Evolutionary conservation across 2,329 filamentous ascomycete species (phyloP).

Genomic region (Trichoderma cornu-damae): DNA sequence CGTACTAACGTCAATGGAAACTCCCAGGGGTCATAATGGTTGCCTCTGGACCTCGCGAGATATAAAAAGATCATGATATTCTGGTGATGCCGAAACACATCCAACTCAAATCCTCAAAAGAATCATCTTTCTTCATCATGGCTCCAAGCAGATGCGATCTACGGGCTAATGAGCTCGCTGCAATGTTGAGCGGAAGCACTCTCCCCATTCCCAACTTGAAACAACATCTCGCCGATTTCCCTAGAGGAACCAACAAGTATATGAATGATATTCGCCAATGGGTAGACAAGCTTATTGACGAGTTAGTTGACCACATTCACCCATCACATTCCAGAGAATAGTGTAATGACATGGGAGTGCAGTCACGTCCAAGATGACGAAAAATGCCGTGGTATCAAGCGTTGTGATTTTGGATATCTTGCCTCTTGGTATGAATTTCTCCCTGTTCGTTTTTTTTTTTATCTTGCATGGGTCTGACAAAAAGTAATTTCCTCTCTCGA

Average conservation of each 20-base stretch:
- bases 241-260: background rate
- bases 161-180: background rate
- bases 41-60: background rate
- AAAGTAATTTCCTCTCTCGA: too few species aligned
- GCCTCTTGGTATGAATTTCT: background rate
- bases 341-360: background rate
- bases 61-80: background rate
- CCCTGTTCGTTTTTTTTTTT: background rate
- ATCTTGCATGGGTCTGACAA: background rate
- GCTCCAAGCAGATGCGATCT: background rate
- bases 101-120: background rate
- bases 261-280: background rate
- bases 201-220: constrained; percentile 5
- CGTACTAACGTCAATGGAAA: background rate
- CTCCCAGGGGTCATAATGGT: background rate
- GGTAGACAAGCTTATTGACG: background rate
- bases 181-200: constrained; percentile 5
- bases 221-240: background rate
- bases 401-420: constrained; percentile 7
- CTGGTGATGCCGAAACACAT: background rate
- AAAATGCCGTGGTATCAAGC: background rate
- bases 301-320: background rate
- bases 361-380: background rate
- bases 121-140: background rate
- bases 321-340: too few species aligned